Conservation (phyloP, 345 rosid genomes). For the Linum usitatissimum region DNA sequence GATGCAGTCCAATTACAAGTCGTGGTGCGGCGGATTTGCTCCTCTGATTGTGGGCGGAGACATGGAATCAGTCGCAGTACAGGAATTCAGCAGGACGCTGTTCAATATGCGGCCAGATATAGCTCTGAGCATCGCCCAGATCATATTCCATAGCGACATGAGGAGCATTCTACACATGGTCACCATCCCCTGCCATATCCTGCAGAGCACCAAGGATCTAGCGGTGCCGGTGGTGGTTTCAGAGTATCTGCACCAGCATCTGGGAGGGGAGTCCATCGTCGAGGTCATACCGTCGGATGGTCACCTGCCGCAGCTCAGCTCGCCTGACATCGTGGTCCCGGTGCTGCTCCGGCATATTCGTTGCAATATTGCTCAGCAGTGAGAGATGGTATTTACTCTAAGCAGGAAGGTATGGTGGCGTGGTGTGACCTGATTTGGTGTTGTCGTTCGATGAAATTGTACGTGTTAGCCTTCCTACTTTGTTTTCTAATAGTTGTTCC, state of each 20-base stretch:
- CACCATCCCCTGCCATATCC: conserved; percentile 70
- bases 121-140: conserved; percentile 57
- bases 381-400: too few species aligned
- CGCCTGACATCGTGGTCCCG: conserved; percentile 75
- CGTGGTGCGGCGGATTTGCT: conserved; percentile 89
- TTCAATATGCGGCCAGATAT: conserved; percentile 97
- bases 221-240: conserved; percentile 78
- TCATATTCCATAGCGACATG: conserved; percentile 72
- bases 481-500: too few species aligned
- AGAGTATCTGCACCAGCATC: conserved; percentile 59
- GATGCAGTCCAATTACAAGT: conserved; percentile 36
- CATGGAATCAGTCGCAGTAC: conserved; percentile 77
- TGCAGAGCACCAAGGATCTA: conserved; percentile 74
- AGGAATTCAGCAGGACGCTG: conserved; percentile 84
- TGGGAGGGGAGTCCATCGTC: conserved; percentile 60
- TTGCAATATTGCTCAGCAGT: conserved; percentile 27
- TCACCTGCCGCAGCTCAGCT: conserved; percentile 90
- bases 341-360: conserved; percentile 67
- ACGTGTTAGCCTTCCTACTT: too few species aligned
- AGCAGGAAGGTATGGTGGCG: too few species aligned
- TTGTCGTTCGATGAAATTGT: too few species aligned
- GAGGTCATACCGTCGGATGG: conserved; percentile 81
- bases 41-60: conserved; percentile 82
- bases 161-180: conserved; percentile 44
- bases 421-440: too few species aligned